Evolutionary conservation across 2,329 filamentous ascomycete genomes (phyloP).

Genomic region (Sporothrix dimorphospora): DNA sequence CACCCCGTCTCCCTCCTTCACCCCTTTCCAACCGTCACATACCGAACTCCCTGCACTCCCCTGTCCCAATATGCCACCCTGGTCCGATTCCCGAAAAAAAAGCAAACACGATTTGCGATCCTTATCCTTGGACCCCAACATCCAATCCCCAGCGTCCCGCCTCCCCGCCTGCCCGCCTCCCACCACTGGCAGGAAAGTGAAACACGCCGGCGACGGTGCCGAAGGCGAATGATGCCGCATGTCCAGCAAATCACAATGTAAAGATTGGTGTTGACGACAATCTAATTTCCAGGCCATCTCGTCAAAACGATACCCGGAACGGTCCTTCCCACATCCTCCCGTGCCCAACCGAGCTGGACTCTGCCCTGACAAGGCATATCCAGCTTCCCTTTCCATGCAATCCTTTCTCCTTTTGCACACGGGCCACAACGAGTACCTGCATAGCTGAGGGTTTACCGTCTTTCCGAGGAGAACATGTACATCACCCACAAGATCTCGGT

Average conservation of each 20-base stretch:
- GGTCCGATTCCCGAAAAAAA: background rate
- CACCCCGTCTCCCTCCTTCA: background rate
- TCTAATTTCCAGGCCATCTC: no score
- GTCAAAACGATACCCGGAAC: background rate
- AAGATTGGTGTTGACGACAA: background rate
- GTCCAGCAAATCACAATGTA: background rate
- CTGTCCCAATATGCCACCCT: slow-evolving; percentile 2
- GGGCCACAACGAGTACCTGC: background rate
- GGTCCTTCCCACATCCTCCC: background rate
- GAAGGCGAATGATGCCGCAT: background rate
- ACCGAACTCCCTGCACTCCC: background rate
- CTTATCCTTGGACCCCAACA: background rate
- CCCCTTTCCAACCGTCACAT: no score
- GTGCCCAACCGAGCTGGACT: background rate
- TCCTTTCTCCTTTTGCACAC: background rate
- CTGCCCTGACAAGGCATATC: background rate
- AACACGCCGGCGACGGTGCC: background rate
- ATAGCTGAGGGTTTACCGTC: background rate
- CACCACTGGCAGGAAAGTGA: background rate
- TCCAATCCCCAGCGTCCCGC: background rate
- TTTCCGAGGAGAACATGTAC: background rate
- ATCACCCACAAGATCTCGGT: background rate
- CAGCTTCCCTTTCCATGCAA: background rate
- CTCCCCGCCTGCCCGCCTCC: background rate
- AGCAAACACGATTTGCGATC: background rate